Conservation (phyloP, 2,329 filamentous ascomycete genomes). For the Cladosporium sp. region DNA sequence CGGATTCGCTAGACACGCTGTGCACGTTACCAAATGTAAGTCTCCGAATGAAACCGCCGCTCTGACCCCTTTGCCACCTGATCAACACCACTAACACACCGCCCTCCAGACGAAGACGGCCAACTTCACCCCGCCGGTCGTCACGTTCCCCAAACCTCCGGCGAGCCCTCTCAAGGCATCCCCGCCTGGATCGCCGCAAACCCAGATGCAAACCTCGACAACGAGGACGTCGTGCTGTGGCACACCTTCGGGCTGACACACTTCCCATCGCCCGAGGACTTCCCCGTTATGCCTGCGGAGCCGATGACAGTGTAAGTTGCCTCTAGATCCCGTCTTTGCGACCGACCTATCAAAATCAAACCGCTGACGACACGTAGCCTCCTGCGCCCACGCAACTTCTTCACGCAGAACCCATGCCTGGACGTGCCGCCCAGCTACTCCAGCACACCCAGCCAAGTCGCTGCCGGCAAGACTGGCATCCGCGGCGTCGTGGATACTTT, state of each 20-base stretch:
- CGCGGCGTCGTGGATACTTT: conserved; percentile 52
- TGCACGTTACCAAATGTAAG: conserved; percentile 88
- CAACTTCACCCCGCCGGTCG: conserved; percentile 83
- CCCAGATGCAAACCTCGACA: conserved; percentile 66
- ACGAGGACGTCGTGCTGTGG: conserved; percentile 88
- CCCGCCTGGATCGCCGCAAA: conserved; percentile 74
- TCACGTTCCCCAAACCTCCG: conserved; percentile 84
- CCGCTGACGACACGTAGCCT: conserved; percentile 40
- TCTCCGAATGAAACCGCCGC: not conserved
- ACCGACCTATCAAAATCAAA: not conserved
- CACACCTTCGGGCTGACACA: conserved; percentile 91
- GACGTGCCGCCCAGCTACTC: conserved; percentile 78
- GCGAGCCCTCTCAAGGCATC: conserved; percentile 71
- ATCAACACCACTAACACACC: not conserved
- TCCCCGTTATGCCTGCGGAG: conserved; percentile 86
- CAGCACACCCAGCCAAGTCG: conserved; percentile 68
- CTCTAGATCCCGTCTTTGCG: not conserved
- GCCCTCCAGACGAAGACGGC: conserved; percentile 65
- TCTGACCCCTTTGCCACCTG: conserved; percentile 5
- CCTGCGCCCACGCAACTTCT: conserved; percentile 79
- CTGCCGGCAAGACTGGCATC: conserved; percentile 36
- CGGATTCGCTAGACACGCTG: conserved; percentile 80
- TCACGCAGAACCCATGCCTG: conserved; percentile 73
- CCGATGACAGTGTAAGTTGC: conserved; percentile 41
- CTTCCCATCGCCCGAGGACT: conserved; percentile 87